Evolutionary conservation across 768 basidiomycete genomes (phyloP).

Genomic region (Podaxis sp.): DNA sequence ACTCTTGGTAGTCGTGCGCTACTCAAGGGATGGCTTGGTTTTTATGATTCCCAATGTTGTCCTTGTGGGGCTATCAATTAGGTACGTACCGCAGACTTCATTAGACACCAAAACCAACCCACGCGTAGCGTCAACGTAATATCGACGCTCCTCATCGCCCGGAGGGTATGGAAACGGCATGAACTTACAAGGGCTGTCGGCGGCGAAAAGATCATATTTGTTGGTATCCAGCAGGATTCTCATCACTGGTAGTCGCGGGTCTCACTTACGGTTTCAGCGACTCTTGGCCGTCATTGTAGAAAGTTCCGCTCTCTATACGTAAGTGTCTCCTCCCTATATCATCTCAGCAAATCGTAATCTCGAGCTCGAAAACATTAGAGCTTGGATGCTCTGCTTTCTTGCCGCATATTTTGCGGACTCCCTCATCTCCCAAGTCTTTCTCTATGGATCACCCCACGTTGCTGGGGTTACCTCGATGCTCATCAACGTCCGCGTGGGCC

Average conservation of each 20-base stretch:
- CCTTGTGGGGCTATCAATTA: not conserved
- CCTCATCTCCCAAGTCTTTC: not conserved
- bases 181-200: not conserved
- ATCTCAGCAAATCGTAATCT: not conserved
- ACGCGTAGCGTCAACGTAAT: not conserved
- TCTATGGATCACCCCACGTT: not conserved
- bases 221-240: not conserved
- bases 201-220: not conserved
- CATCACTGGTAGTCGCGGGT: no score
- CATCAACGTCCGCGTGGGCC: constrained; percentile 10
- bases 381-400: not conserved
- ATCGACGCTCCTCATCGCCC: not conserved
- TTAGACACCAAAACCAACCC: not conserved
- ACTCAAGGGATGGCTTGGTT: not conserved
- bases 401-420: not conserved
- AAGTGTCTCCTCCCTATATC: not conserved
- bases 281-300: not conserved
- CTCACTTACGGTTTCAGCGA: not conserved
- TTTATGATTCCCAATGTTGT: not conserved
- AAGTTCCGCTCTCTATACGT: constrained; percentile 1
- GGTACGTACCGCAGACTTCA: not conserved
- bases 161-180: not conserved
- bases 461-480: constrained; percentile 7
- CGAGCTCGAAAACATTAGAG: not conserved
- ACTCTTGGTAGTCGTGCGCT: not conserved